Base-by-base conservation (phyloP, 371 early-diverging fungal genomes). In the Mucor lusitanicus region DNA sequence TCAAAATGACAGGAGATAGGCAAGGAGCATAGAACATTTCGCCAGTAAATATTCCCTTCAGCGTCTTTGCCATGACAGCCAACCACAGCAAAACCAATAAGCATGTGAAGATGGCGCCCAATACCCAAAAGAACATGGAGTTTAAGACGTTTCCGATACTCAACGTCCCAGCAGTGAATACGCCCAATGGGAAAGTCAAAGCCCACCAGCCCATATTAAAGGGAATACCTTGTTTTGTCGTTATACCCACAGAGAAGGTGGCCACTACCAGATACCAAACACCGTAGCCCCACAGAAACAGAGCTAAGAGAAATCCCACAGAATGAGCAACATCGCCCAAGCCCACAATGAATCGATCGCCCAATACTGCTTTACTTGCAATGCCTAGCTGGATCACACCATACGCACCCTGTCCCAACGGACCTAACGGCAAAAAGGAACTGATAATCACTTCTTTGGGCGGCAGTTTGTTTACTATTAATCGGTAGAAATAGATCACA, bases 161-260 rank as follows among this genome's bases (percentile, higher is more conserved):
- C 9, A 71, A 57, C 5, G 76, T 79, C 33, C 71, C 73, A 0
- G 80, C 55, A 1, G 77, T 68, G 58, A 70, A 78, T 2, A 77
- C 77, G 25, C 86, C 82, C 4, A 78, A 23, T 0, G 86, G 86
- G 67, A 85, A 85, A 25, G 78, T 86, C 4, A 84, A 61, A 6
- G 81, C 82, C 86, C 86, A 85, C 83, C 84, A 85, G 12, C 86
- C 86, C 57, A 85, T 75, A 63, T 80, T 78, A 58, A 85, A 85
- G 1, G 76, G 77, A 19, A 85, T 72, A 2, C 39, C 63, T n/a
- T 75, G 67, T 9, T 65, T 63, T 28, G 64, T 56, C 0, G 79
- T 77, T 55, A 35, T 32, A 3, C 65, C 12, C 0, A 81, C 72
- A 0, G 84, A 70, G 55, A 72, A 70, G 3, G 71, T 58, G 12